Base-by-base conservation (phyloP, 1,284 basidiomycete genomes). In the Malassezia nana region DNA sequence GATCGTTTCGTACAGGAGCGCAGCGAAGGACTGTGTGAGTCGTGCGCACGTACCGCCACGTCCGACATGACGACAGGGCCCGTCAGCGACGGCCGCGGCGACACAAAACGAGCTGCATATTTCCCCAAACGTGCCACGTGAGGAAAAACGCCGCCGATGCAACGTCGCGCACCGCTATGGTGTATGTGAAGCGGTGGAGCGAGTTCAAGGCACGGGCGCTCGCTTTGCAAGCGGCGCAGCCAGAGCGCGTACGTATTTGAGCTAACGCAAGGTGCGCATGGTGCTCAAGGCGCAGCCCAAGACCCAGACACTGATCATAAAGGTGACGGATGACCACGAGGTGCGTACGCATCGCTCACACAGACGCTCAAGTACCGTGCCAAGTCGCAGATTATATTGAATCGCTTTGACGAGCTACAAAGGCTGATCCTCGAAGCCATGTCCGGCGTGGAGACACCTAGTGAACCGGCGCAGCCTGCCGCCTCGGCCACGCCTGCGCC, bases 341-440 rank as follows among this genome's bases (percentile, higher is more conserved):
- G 52, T 48, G 40, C 50, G 50, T 45, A 10, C 9, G 24, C 24
- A 6, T 16, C 16, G 33, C 52, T 46, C 5, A 46, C 46, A 15
- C 52, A 61, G 58, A 50, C 54, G 38, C 78, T 94, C 67, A 92
- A 89, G 75, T 94, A 90, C 80, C 89, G 89, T 75, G 89, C 90
- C 2, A 83, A 84, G 66, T 91, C 87, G 2, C 86, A 87, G 42
- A 84, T 91, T 72, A 89, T 88, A 76, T 82, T 95, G 61, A 91
- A 92, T 78, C 85, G 90, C 62, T 94, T 95, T 76, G 89, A 94
- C 75, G 80, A 84, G 4, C 80, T 95, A 61, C 92, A 90, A 72
- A 80, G 85, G 45, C 80, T 82, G 10, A 76, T 89, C 45, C 85
- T 87, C 78, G 81, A 83, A 63, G 84, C 83, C 75, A 89, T 89